Evolutionary conservation across 2,329 filamentous ascomycete genomes (phyloP).

Genomic region (Lecanoromycetidae sp.): DNA sequence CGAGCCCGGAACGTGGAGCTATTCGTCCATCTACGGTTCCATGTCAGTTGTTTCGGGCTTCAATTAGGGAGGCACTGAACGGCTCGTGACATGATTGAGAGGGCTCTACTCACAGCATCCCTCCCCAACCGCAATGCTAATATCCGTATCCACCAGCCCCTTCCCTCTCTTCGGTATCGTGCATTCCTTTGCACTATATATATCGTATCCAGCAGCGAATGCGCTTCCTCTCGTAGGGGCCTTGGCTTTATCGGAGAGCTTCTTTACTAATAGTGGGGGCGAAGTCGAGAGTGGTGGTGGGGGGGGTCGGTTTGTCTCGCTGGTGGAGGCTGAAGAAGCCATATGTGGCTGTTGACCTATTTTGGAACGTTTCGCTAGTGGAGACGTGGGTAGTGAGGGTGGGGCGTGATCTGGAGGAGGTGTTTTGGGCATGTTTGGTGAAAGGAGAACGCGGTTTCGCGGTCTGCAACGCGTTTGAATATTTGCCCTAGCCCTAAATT

Average conservation of each 20-base stretch:
- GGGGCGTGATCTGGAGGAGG: slow-evolving; percentile 15
- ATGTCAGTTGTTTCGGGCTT: too few species aligned
- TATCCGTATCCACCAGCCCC: slow-evolving; percentile 77
- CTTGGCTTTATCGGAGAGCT: slow-evolving; percentile 65
- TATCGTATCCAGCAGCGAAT: slow-evolving; percentile 85
- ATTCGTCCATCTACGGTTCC: slow-evolving; percentile 90
- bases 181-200: slow-evolving; percentile 64
- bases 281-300: slow-evolving; percentile 15
- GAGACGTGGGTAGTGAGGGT: slow-evolving; percentile 56
- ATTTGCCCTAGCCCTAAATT: background rate
- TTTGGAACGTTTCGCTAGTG: slow-evolving; percentile 71
- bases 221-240: slow-evolving; percentile 80
- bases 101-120: slow-evolving; percentile 61
- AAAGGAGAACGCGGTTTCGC: background rate
- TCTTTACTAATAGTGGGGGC: slow-evolving; percentile 72
- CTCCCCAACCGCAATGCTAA: slow-evolving; percentile 78
- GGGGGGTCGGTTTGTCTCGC: slow-evolving; percentile 22
- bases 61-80: background rate
- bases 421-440: slow-evolving; percentile 1
- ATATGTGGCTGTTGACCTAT: slow-evolving; percentile 30
- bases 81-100: slow-evolving; percentile 8
- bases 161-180: slow-evolving; percentile 72
- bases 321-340: slow-evolving; percentile 18
- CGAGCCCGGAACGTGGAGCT: slow-evolving; percentile 81
- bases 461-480: background rate